These are phyloP conservation scores for Polyporus arcularius DNA, from an alignment of 768 basidiomycete species.

Conservation along the genomic window DNA sequence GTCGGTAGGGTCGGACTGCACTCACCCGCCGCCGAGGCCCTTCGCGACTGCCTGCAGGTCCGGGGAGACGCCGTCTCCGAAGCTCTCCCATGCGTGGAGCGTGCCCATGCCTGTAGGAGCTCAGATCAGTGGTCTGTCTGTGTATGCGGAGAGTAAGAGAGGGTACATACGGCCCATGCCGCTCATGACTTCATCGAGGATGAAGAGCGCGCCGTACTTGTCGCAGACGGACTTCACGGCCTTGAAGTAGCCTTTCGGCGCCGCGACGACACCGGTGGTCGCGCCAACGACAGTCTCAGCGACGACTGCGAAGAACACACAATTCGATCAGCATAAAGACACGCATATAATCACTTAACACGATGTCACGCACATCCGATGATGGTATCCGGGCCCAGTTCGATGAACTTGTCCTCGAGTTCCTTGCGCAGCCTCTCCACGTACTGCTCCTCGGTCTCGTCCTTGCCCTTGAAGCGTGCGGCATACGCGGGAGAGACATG, in stretches of 20 bases:
- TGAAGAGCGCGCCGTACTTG: conserved; percentile 71
- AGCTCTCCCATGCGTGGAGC: conserved; percentile 83
- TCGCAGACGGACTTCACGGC: conserved; percentile 84
- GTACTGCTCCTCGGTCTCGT: conserved; percentile 79
- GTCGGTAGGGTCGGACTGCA: conserved; percentile 4
- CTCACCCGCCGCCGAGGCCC: conserved; percentile 85
- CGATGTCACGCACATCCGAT: conserved; percentile 63
- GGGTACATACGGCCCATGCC: conserved; percentile 79
- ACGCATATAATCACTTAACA: conserved; percentile 1
- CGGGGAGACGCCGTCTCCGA: conserved; percentile 74
- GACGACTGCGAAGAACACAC: conserved; percentile 50
- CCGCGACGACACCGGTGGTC: conserved; percentile 71
- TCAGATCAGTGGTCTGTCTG: neutral
- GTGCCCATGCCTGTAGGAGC: conserved; percentile 72
- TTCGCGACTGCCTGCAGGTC: conserved; percentile 91
- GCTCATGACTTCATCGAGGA: conserved; percentile 91
- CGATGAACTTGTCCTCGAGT: conserved; percentile 82
- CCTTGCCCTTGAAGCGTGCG: conserved; percentile 67
- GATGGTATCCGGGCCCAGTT: conserved; percentile 80
- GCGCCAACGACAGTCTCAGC: conserved; percentile 90
- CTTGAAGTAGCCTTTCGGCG: conserved; percentile 84
- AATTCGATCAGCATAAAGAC: neutral
- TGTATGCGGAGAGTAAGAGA: neutral
- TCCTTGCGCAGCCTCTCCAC: conserved; percentile 77
- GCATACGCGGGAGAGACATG: conserved; percentile 89